Percentiles rank a stretch among this genome's conserved stretches.
Conservation (phyloP, 2,329 filamentous ascomycete genomes). For the Xylariaceae sp. region DNA sequence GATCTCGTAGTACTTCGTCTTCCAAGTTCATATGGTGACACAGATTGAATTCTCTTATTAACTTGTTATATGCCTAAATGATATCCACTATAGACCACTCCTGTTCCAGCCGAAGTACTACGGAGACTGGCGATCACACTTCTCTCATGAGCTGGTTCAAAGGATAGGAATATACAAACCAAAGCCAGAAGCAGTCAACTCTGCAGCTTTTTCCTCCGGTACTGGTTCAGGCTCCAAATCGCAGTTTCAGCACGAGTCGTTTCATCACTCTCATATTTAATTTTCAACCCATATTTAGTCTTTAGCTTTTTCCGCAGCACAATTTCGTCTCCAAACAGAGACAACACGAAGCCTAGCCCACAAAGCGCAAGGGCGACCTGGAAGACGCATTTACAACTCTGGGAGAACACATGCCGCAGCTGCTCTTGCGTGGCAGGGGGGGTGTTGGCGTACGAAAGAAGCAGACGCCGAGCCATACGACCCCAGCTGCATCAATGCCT, state of each 20-base stretch:
- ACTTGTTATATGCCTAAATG: background rate
- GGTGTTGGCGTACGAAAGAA: background rate
- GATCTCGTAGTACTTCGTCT: background rate
- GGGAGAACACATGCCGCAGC: slow-evolving; percentile 1
- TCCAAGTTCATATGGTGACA: background rate
- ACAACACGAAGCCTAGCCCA: background rate
- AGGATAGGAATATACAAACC: background rate
- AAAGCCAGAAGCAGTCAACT: background rate
- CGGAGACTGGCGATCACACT: background rate
- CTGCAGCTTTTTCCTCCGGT: background rate
- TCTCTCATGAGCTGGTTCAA: background rate
- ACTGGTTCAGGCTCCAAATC: background rate
- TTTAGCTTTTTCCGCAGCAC: background rate
- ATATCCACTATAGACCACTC: background rate
- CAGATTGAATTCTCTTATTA: background rate
- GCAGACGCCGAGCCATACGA: background rate
- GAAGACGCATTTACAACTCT: background rate
- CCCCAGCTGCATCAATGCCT: background rate
- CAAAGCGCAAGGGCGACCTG: slow-evolving; percentile 1
- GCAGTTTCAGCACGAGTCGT: background rate
- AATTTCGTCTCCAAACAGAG: slow-evolving; percentile 1
- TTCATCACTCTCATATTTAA: background rate
- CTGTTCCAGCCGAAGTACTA: background rate
- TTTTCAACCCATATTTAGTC: slow-evolving; percentile 2
- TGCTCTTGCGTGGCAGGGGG: background rate